Percentiles rank a stretch among this genome's conserved stretches.
Evolutionary conservation across 495 filamentous ascomycete genomes (phyloP).

Genomic region (Hypoxylon perforatum): DNA sequence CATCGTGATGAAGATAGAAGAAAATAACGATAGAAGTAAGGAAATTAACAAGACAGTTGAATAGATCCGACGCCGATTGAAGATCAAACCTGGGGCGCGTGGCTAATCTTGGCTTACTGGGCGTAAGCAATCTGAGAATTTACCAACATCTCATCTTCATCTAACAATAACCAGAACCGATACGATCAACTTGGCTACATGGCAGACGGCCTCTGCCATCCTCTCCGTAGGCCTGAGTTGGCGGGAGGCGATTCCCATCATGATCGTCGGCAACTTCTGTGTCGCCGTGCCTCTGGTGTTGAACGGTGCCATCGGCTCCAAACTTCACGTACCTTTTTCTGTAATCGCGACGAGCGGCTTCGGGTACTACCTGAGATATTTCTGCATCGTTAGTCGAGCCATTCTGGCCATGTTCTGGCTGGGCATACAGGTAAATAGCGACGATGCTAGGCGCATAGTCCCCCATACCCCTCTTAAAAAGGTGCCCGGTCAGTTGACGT

Average conservation of each 20-base stretch:
- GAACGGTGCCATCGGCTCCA: slow-evolving; percentile 71
- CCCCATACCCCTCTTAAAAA: too few species aligned
- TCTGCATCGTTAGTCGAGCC: slow-evolving; percentile 73
- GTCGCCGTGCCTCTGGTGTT: slow-evolving; percentile 71
- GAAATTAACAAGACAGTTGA: slow-evolving; percentile 25
- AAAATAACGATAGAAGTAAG: too few species aligned
- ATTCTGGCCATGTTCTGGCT: slow-evolving; percentile 80
- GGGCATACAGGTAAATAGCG: slow-evolving; percentile 59
- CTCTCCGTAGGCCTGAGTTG: slow-evolving; percentile 72
- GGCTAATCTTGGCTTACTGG: slow-evolving; percentile 69
- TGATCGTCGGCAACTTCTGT: slow-evolving; percentile 70
- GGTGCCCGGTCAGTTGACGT: neutral
- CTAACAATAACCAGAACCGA: slow-evolving; percentile 51
- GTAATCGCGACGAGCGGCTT: slow-evolving; percentile 73
- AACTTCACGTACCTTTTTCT: slow-evolving; percentile 74
- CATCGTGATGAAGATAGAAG: neutral
- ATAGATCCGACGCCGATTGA: slow-evolving; percentile 58
- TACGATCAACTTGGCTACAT: slow-evolving; percentile 69
- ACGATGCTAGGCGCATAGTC: neutral
- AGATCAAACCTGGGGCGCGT: slow-evolving; percentile 61
- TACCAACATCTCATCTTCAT: too few species aligned
- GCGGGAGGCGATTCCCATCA: slow-evolving; percentile 69
- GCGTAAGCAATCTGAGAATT: slow-evolving; percentile 36
- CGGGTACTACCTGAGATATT: slow-evolving; percentile 76
- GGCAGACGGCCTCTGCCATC: slow-evolving; percentile 70